phyloP scores from a whole-genome alignment of 306 rosid genomes.

The Pterocarpus macrocarpus region DNA sequence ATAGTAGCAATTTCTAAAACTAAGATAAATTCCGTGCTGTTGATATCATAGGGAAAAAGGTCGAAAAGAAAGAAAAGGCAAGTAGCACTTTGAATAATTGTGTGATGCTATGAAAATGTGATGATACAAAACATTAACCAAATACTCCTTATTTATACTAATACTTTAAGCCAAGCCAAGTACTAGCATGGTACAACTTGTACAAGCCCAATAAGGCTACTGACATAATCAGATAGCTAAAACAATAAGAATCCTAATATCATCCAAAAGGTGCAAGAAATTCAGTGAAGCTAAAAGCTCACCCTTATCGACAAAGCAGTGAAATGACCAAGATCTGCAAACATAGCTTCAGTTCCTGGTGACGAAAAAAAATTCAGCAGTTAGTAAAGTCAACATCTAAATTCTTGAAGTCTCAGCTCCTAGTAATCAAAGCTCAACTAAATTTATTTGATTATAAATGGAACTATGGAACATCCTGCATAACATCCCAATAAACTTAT shows the following conservation, averaged over 20 bases:
- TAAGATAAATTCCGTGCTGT: background rate
- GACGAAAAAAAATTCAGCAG: constrained; percentile 31
- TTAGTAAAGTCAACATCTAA: constrained; percentile 26
- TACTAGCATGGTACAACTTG: background rate
- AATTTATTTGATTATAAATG: constrained; percentile 33
- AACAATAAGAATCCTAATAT: background rate
- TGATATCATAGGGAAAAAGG: background rate
- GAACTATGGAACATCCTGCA: constrained; percentile 33
- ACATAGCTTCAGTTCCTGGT: constrained; percentile 93
- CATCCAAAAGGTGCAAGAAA: constrained; percentile 4
- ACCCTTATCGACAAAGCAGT: constrained; percentile 88
- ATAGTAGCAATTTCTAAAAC: background rate
- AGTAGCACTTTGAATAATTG: background rate
- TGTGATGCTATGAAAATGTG: background rate
- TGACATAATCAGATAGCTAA: background rate
- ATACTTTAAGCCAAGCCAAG: background rate
- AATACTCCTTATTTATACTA: background rate
- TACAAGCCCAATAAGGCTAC: background rate
- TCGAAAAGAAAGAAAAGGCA: constrained; percentile 1
- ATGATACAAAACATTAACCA: background rate
- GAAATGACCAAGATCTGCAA: constrained; percentile 95
- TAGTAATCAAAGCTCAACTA: constrained; percentile 36
- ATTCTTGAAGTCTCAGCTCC: constrained; percentile 6
- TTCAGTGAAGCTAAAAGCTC: constrained; percentile 41
- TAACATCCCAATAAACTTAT: constrained; percentile 32